Base-by-base conservation (phyloP, 1,139 yeast species). In the Citeromyces hawaiiensis region DNA sequence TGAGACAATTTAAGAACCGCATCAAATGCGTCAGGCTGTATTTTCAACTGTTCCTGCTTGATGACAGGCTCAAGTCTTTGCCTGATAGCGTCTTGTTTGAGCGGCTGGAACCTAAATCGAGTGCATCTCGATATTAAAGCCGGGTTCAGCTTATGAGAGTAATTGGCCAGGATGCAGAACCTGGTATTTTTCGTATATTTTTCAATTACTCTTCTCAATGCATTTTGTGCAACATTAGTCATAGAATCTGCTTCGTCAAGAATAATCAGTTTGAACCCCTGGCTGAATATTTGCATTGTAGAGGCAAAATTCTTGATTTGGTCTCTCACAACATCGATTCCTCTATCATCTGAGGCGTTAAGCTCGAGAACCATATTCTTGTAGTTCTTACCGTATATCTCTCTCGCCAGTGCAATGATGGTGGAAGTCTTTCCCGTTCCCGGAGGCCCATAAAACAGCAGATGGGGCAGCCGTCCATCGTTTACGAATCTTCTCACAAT, bases 201-300 rank as follows among this genome's bases (percentile, higher is more conserved):
- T 57, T 93, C 99, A 57, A 93, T 93, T 48, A 73, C 76, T 45
- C 99, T 66, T 59, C 99, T 72, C 47, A 93, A 65, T 1, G 98
- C 96, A 56, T 91, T 91, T 57, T 93, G 96, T 0, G 99, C 98
- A 8, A 83, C 94, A 44, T 83, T 79, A 2, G 99, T 91, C 98
- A 93, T 93, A 36, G 98, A 94, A 60, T 93, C 98, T 0, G 98
- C 98, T 61, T 93, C 99, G 62, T 93, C 99, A 47, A 93, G 66
- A 30, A 93, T 86, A 44, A 93, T 82, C 48, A 93, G 66, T 54
- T 93, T 93, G 68, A 88, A 91, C 13, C 91, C 87, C 43, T 61
- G 60, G 44, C 70, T 60, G 61, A 91, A 93, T 42, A 93, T 91
- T 57, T 93, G 98, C 68, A 86, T 76, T 1, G 98, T 91, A 38